These are phyloP conservation scores for Pythium volutum DNA, from an alignment of 352 stramenopile genomes.

Conservation along the genomic window DNA sequence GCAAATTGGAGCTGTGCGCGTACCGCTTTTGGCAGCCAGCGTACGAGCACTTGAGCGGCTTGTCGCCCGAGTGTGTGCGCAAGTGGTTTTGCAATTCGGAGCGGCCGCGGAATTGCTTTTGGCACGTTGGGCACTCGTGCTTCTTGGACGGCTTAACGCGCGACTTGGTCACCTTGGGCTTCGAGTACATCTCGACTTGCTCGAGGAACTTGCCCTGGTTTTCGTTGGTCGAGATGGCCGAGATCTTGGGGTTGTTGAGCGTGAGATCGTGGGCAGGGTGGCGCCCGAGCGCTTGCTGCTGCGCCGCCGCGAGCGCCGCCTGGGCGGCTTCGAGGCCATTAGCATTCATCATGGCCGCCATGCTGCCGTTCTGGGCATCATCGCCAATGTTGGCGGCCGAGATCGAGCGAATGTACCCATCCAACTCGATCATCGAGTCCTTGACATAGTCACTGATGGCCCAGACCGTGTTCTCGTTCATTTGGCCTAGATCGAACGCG, in stretches of 20 bases:
- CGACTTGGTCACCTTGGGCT: slow-evolving; percentile 84
- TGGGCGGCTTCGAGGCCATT: slow-evolving; percentile 11
- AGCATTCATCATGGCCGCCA: not conserved
- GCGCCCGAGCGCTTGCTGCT: slow-evolving; percentile 19
- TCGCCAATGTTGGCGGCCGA: slow-evolving; percentile 37
- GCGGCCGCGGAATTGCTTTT: slow-evolving; percentile 80
- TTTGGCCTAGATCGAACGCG: slow-evolving; percentile 81
- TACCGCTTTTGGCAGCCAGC: slow-evolving; percentile 87
- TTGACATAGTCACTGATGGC: slow-evolving; percentile 87
- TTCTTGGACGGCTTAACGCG: slow-evolving; percentile 85
- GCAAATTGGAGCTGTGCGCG: slow-evolving; percentile 88
- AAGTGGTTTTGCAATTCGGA: slow-evolving; percentile 88
- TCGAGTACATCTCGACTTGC: slow-evolving; percentile 88
- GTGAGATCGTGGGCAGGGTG: slow-evolving; percentile 38
- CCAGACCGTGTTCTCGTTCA: slow-evolving; percentile 89
- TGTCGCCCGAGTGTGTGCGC: slow-evolving; percentile 88
- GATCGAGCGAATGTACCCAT: slow-evolving; percentile 80
- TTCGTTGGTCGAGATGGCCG: slow-evolving; percentile 63
- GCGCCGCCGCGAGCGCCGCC: slow-evolving; percentile 24
- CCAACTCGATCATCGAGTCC: slow-evolving; percentile 81
- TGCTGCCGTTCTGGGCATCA: slow-evolving; percentile 3
- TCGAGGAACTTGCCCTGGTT: slow-evolving; percentile 86
- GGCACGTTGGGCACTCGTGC: slow-evolving; percentile 82
- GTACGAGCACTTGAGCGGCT: slow-evolving; percentile 87
- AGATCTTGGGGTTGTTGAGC: slow-evolving; percentile 71